Evolutionary conservation across 371 early-diverging fungal genomes (phyloP), one percentile per base, ranked within the genome.

Genomic region (Mucor circinelloides): DNA sequence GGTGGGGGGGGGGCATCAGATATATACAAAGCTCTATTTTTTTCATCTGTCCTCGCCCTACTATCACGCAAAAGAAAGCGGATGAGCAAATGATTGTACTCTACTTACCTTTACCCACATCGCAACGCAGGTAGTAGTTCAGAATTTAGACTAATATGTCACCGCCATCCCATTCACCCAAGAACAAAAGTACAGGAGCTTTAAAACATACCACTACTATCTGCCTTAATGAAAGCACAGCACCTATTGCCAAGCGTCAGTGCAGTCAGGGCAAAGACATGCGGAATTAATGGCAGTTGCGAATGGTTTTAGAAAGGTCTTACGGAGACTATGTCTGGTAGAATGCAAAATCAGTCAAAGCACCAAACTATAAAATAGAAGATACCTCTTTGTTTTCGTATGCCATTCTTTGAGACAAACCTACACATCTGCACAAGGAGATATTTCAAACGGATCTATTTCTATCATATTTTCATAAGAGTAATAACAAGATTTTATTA

Each of bases 121-220:
- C 31, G 46, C 60, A 60, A 46, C 46, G 44, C 60, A 60, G 48
- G 48, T 46, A 60, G 48, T 42, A 48, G 48, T 60, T 60, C 48
- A 60, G 44, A 30, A 60, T 46, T 46, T 60, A 60, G 31, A 60
- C 44, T 48, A 46, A n/a, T 28, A 60, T n/a, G 60, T 46, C 27
- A 60, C 60, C 60, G 48, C n/a, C n/a, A n/a, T n/a, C n/a, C n/a
- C n/a, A n/a, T n/a, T n/a, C n/a, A n/a, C 48, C 60, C 60, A 60
- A 60, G 48, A 46, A 60, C 44, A 15, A 46, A 30, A 60, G 48
- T 44, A 15, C 60, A 60, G 60, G n/a, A 31, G 60, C 25, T 60
- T 60, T 60, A 60, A 48, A 60, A 60, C 48, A 60, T 60, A 42
- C 48, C 46, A 60, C 59, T 58, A 40, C 60, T 60, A n/a, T 48